Percentiles rank a stretch among this genome's conserved stretches.
phyloP scores from a whole-genome alignment of 345 rosid genomes.

The Eucalyptus pumila region DNA sequence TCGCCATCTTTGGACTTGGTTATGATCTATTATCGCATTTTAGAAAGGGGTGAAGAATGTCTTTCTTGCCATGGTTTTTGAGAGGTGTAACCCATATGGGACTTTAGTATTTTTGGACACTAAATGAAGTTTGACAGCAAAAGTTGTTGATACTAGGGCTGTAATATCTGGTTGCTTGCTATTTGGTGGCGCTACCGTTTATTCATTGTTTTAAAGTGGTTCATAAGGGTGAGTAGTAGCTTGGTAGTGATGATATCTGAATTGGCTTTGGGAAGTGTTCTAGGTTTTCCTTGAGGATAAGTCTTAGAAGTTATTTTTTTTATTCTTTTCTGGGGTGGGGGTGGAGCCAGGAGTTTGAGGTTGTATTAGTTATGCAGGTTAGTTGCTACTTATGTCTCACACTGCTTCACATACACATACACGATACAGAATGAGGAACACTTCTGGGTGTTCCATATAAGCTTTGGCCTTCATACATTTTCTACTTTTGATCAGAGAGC shows the following conservation, averaged over 20 bases:
- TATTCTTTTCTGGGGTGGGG: not conserved
- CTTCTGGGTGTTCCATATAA: not conserved
- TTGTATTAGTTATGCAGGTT: not conserved
- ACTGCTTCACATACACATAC: not conserved
- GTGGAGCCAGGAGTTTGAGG: not conserved
- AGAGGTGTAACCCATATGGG: not conserved
- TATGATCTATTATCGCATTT: not conserved
- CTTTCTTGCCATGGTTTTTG: not conserved
- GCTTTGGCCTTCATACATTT: not conserved
- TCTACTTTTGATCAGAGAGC: not conserved
- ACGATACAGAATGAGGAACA: not conserved
- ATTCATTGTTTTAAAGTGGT: not conserved
- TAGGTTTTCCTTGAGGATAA: not conserved
- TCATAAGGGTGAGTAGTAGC: not conserved
- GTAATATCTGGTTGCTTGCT: not conserved
- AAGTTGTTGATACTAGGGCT: not conserved
- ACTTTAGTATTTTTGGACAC: not conserved
- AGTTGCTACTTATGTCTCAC: not conserved
- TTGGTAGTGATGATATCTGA: not conserved
- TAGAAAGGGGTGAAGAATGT: not conserved
- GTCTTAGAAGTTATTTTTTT: not conserved
- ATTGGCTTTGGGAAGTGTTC: not conserved
- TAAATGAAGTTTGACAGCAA: not conserved
- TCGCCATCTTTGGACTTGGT: not conserved
- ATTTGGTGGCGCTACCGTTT: not conserved